Conservation (phyloP, 148 eudicot species). For the Chenopodium berlandieri region DNA sequence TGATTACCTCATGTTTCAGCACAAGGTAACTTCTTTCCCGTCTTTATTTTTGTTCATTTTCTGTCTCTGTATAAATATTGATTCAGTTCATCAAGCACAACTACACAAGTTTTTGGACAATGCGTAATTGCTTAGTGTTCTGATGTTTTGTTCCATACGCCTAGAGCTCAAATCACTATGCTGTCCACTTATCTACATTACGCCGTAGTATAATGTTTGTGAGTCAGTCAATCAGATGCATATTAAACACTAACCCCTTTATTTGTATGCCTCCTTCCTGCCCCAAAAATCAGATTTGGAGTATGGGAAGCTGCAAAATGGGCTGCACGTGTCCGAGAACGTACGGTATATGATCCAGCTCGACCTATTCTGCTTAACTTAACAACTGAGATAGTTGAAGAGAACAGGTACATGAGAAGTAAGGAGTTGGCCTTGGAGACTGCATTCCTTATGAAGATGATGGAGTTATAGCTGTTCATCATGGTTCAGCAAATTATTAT, state of each 20-base stretch:
- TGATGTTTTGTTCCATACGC: too few relatives aligned
- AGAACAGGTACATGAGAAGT: conserved; percentile 78
- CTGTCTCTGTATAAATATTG: not conserved
- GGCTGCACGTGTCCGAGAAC: conserved; percentile 80
- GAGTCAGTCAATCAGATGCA: not conserved
- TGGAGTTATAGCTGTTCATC: conserved; percentile 42
- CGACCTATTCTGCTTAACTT: conserved; percentile 80
- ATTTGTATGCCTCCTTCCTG: not conserved
- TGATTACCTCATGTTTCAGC: conserved; percentile 73
- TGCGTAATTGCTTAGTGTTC: too few relatives aligned
- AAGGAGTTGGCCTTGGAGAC: conserved; percentile 85
- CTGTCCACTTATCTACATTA: too few relatives aligned
- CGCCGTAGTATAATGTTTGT: not conserved
- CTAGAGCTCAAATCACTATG: too few relatives aligned
- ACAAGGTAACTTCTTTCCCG: conserved; percentile 49
- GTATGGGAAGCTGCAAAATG: conserved; percentile 99
- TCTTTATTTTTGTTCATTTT: not conserved
- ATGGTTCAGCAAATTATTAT: not conserved
- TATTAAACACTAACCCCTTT: not conserved
- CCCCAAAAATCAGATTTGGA: conserved; percentile 55
- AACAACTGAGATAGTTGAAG: conserved; percentile 75
- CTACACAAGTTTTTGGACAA: not conserved
- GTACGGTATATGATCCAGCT: conserved; percentile 59
- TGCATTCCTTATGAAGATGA: conserved; percentile 74
- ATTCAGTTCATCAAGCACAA: not conserved